phyloP scores from a whole-genome alignment of 768 basidiomycete species.

The Tephrocybe rancida region DNA sequence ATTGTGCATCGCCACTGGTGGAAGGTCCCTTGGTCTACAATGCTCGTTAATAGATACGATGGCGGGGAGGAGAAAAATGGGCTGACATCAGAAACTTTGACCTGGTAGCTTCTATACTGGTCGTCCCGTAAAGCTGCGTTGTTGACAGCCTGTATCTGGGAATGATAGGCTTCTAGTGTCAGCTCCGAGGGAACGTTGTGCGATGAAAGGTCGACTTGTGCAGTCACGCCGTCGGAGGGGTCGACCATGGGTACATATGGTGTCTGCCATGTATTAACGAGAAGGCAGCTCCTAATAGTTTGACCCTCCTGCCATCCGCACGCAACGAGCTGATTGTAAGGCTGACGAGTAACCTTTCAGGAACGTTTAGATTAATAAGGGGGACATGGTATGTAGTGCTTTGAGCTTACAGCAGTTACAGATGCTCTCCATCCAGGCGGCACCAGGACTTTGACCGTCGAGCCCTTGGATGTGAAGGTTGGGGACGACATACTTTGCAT shows the following conservation, averaged over 20 bases:
- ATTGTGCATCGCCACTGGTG: too few relatives aligned
- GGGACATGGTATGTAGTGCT: too few relatives aligned
- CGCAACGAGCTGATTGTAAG: slow-evolving; percentile 16
- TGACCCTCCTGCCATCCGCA: not conserved
- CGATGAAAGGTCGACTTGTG: not conserved
- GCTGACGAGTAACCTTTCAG: slow-evolving; percentile 8
- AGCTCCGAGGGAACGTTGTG: not conserved
- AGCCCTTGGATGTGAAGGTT: too few relatives aligned
- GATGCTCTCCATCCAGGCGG: too few relatives aligned
- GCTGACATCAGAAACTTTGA: not conserved
- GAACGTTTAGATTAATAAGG: too few relatives aligned
- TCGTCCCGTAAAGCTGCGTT: not conserved
- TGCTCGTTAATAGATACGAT: too few relatives aligned
- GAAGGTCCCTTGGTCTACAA: too few relatives aligned
- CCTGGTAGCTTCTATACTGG: not conserved
- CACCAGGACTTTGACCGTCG: too few relatives aligned
- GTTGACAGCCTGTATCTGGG: too few relatives aligned
- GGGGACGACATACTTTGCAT: too few relatives aligned
- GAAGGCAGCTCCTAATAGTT: not conserved
- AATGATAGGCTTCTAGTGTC: not conserved
- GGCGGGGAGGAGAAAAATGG: not conserved
- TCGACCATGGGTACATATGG: slow-evolving; percentile 1
- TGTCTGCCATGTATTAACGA: not conserved
- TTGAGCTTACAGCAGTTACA: too few relatives aligned
- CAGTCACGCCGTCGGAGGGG: not conserved